phyloP scores from a whole-genome alignment of 2,329 filamentous ascomycete species.

The Fonsecaea monophora region DNA sequence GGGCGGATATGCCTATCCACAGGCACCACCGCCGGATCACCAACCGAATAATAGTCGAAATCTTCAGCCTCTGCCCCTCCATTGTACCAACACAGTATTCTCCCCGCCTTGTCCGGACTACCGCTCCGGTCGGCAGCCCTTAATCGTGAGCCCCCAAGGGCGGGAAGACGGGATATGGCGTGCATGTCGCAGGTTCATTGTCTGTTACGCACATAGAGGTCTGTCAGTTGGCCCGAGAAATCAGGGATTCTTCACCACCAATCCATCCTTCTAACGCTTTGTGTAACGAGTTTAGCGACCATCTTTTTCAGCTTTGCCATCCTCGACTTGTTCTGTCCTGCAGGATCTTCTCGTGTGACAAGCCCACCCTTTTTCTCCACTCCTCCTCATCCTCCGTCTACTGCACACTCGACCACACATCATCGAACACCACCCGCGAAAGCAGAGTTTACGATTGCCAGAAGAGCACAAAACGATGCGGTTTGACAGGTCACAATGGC shows the following conservation, averaged over 20 bases:
- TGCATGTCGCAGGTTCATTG: slow-evolving; percentile 2
- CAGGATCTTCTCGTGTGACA: slow-evolving; percentile 1
- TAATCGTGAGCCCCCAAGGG: not conserved
- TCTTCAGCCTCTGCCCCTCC: not conserved
- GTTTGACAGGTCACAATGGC: slow-evolving; percentile 31
- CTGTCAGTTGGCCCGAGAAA: not conserved
- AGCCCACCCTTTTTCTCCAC: slow-evolving; percentile 13
- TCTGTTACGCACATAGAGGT: not conserved
- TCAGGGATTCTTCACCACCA: not conserved
- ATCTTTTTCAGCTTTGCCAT: not conserved
- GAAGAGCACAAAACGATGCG: slow-evolving; percentile 25
- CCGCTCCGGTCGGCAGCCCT: slow-evolving; percentile 5
- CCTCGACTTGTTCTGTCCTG: not conserved
- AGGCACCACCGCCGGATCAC: not conserved
- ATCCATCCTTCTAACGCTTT: not conserved
- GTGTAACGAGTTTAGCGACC: not conserved
- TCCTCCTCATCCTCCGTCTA: not conserved
- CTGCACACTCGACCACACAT: slow-evolving; percentile 4
- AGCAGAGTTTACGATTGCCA: slow-evolving; percentile 10
- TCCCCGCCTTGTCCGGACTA: not conserved
- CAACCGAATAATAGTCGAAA: not conserved
- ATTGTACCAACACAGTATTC: not conserved
- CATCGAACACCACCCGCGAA: slow-evolving; percentile 5
- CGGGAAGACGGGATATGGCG: slow-evolving; percentile 6
- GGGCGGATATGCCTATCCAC: not conserved